These are phyloP conservation scores for Sophora flavescens DNA, from an alignment of 306 rosid genomes.

Conservation along the genomic window DNA sequence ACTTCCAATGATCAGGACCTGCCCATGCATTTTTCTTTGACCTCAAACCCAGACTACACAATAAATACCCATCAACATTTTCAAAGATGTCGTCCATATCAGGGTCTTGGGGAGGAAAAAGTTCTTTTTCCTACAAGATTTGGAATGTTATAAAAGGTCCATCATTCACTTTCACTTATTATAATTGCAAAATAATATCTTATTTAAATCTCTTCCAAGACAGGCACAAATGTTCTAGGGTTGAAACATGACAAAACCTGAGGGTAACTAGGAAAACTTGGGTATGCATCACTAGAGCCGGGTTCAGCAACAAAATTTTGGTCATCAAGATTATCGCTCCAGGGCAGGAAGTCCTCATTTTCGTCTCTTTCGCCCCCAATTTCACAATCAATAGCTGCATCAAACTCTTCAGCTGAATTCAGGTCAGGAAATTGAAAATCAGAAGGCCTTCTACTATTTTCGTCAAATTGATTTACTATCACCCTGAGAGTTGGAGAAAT, in stretches of 20 bases:
- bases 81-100: conserved; percentile 67
- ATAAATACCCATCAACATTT: conserved; percentile 73
- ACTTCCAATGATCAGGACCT: conserved; percentile 99
- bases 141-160: conserved; percentile 37
- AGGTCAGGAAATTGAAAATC: conserved; percentile 52
- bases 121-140: conserved; percentile 68
- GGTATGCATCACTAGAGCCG: conserved; percentile 61
- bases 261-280: conserved; percentile 62
- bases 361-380: conserved; percentile 59
- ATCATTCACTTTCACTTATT: conserved; percentile 35
- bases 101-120: conserved; percentile 54
- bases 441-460: conserved; percentile 80
- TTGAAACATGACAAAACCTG: conserved; percentile 61
- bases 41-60: conserved; percentile 77
- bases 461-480: conserved; percentile 78
- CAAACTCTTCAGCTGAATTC: conserved; percentile 56
- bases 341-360: conserved; percentile 55
- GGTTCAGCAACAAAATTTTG: conserved; percentile 58
- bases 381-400: conserved; percentile 55
- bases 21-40: conserved; percentile 93
- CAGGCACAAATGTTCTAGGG: conserved; percentile 12
- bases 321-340: conserved; percentile 69
- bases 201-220: conserved; percentile 22
- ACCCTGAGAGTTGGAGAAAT: conserved; percentile 86
- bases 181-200: conserved; percentile 34